Evolutionary conservation across 1,139 yeast genomes (phyloP), one percentile per base, ranked within the genome.

Genomic region (Hansenula lynferdii): DNA sequence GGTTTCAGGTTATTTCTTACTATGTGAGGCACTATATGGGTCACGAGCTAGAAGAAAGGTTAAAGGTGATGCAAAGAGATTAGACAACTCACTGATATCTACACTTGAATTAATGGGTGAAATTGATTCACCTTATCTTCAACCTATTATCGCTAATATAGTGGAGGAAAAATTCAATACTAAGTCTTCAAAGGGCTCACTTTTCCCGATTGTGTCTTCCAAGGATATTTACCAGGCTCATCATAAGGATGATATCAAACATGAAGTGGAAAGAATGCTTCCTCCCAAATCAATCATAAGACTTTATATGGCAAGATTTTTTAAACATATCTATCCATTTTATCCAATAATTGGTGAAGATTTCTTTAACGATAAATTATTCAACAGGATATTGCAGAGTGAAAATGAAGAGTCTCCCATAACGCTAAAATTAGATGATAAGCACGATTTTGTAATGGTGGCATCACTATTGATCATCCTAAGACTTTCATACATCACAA

Each of bases 311-410:
- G 47, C 54, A 6, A 39, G 65, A 20, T 75, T 67, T 45, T 70
- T 71, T 53, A 47, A 49, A 14, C 45, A 53, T 9, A 52, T 72
- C 2, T 70, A 71, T 42, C 75, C 77, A 1, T 66, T 64, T 37
- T 60, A 69, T 43, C 78, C 80, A 0, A 60, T 64, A 18, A 38
- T 74, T 23, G 76, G 71, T 46, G 71, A 67, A 44, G 31, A 34
- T 1, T 51, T 50, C 20, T 58, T 62, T 41, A 44, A 56, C 36
- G 48, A 44, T 2, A 39, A 54, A 22, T 21, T 53, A 9, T 43
- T 48, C 38, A 40, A 40, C 23, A 37, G 20, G 12, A 43, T 49
- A 15, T 29, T 39, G 33, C 34, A 31, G 8, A 35, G 44, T 4
- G 31, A 45, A 10, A 42, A 51, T 9, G 54, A 54, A 19, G 39